Percentiles rank a stretch among this genome's conserved stretches.
These are phyloP conservation scores for Exophiala xenobiotica DNA, from an alignment of 2,329 filamentous ascomycete genomes.

Conservation along the genomic window DNA sequence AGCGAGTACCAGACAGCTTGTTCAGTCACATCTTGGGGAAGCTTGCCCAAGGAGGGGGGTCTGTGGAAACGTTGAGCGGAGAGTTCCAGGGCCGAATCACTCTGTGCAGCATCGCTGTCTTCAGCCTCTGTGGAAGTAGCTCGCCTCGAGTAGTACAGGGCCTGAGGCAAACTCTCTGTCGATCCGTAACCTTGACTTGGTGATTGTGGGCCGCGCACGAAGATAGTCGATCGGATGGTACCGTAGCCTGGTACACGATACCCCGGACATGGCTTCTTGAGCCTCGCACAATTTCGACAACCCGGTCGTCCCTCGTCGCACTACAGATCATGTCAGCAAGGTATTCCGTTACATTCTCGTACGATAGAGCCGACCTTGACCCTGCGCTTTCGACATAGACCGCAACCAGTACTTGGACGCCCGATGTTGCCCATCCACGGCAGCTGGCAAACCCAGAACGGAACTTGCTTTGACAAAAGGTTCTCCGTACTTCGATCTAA, in stretches of 20 bases:
- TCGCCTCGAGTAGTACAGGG: background rate
- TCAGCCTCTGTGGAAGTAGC: constrained; percentile 12
- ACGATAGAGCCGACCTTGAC: constrained; percentile 18
- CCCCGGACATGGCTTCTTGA: constrained; percentile 23
- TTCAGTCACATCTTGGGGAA: constrained; percentile 12
- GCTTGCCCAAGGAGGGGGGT: background rate
- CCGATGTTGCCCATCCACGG: constrained; percentile 22
- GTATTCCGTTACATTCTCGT: background rate
- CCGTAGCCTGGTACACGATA: constrained; percentile 22
- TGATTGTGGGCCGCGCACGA: constrained; percentile 2
- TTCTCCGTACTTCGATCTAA: too few species aligned
- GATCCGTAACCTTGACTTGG: constrained; percentile 7
- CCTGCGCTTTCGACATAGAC: constrained; percentile 22
- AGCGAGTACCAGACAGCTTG: constrained; percentile 23
- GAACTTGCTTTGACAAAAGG: too few species aligned
- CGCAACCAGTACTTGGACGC: constrained; percentile 23
- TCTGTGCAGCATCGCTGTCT: constrained; percentile 10
- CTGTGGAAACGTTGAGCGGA: background rate
- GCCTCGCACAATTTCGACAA: constrained; percentile 21
- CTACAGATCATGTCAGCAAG: constrained; percentile 15
- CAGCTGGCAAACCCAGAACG: too few species aligned
- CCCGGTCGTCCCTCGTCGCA: constrained; percentile 23
- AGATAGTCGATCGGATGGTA: constrained; percentile 18
- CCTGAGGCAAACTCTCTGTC: constrained; percentile 7
- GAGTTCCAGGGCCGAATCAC: constrained; percentile 7